Evolutionary conservation across 768 basidiomycete species (phyloP).

Genomic region (Guyanaporus albipodus): DNA sequence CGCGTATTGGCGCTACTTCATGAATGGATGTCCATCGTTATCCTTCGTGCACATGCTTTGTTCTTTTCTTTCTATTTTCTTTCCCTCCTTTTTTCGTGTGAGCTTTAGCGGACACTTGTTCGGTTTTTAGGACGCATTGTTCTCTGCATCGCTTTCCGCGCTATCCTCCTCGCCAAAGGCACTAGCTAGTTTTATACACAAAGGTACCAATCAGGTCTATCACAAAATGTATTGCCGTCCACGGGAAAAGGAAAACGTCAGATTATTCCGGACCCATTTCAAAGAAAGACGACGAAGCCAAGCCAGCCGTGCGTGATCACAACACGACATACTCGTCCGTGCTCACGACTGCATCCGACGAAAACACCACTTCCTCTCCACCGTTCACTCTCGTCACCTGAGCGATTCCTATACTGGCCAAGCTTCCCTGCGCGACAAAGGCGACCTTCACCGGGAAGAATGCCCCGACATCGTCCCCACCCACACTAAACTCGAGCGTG

Average conservation of each 20-base stretch:
- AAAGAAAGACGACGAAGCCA: too few relatives aligned
- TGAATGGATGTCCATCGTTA: too few relatives aligned
- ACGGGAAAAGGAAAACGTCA: not conserved
- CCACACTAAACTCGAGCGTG: slow-evolving; percentile 86
- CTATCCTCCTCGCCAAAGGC: too few relatives aligned
- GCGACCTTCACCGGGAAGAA: slow-evolving; percentile 92
- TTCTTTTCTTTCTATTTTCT: not conserved
- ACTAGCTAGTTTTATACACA: not conserved
- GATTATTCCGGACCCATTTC: too few relatives aligned
- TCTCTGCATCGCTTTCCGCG: not conserved
- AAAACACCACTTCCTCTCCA: slow-evolving; percentile 48
- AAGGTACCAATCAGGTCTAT: not conserved
- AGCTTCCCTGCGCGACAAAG: slow-evolving; percentile 77
- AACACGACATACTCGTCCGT: slow-evolving; percentile 58
- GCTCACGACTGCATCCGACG: slow-evolving; percentile 51
- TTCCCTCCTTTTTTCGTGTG: not conserved
- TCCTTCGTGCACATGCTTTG: not conserved
- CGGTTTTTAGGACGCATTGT: not conserved
- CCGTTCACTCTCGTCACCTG: slow-evolving; percentile 51
- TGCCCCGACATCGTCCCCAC: slow-evolving; percentile 73
- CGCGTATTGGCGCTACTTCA: too few relatives aligned
- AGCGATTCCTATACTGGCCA: slow-evolving; percentile 70
- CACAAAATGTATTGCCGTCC: not conserved
- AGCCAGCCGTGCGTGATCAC: slow-evolving; percentile 8
- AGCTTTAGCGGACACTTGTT: not conserved